Evolutionary conservation across 306 rosid species (phyloP).

Genomic region (Quercus dentata): DNA sequence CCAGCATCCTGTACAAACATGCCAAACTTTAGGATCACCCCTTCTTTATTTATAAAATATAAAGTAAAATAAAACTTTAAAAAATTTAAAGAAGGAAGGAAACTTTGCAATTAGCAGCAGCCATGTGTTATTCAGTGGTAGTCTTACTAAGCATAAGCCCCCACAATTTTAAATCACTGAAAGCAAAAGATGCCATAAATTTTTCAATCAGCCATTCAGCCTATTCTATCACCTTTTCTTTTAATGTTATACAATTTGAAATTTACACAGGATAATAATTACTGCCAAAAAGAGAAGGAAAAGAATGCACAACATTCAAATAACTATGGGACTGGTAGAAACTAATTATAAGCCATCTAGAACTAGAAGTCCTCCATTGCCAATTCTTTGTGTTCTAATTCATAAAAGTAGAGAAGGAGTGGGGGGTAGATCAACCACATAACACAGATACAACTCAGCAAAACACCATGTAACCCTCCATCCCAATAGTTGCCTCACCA

Average conservation of each 20-base stretch:
- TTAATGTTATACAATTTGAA: neutral
- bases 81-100: too few species aligned
- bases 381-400: neutral
- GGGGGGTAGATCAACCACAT: neutral
- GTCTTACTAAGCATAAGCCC: neutral
- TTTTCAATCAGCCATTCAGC: neutral
- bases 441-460: neutral
- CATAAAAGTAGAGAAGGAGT: neutral
- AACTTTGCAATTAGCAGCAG: neutral
- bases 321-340: neutral
- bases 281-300: neutral
- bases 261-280: neutral
- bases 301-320: neutral
- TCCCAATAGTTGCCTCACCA: neutral
- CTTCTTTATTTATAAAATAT: neutral
- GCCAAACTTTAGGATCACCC: neutral
- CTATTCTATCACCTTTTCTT: neutral
- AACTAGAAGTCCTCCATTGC: neutral
- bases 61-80: neutral
- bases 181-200: neutral
- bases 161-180: neutral
- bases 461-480: neutral
- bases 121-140: too few species aligned
- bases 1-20: constrained; percentile 69
- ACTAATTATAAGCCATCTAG: neutral